These are phyloP conservation scores for Trichoderma brevicompactum DNA, from an alignment of 2,329 filamentous ascomycete genomes.

Conservation along the genomic window DNA sequence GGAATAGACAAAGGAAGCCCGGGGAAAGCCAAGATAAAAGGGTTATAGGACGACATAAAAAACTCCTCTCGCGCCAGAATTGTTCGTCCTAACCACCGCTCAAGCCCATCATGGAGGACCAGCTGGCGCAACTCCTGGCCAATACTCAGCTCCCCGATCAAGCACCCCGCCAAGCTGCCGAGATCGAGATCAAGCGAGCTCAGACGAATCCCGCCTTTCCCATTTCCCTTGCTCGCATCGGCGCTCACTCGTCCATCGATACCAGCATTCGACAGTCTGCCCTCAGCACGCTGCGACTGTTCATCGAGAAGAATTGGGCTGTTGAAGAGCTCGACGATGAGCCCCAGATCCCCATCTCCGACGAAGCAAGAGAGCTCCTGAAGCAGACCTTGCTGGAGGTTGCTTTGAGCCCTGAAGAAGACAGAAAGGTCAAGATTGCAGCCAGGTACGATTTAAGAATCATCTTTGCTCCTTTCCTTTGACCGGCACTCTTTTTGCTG, in stretches of 20 bases:
- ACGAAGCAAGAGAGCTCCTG: constrained; percentile 74
- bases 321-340: constrained; percentile 70
- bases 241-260: constrained; percentile 73
- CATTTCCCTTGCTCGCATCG: constrained; percentile 78
- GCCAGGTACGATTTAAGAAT: constrained; percentile 66
- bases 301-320: constrained; percentile 85
- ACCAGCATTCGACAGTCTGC: constrained; percentile 81
- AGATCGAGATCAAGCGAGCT: constrained; percentile 76
- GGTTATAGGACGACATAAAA: neutral
- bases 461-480: neutral
- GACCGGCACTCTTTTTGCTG: too few relatives aligned
- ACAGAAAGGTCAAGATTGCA: constrained; percentile 86
- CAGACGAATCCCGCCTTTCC: constrained; percentile 75
- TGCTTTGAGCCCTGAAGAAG: constrained; percentile 71
- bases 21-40: neutral
- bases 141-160: constrained; percentile 82
- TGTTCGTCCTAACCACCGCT: neutral
- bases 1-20: neutral
- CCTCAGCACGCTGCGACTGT: constrained; percentile 77
- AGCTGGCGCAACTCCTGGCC: constrained; percentile 84
- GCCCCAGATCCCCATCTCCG: constrained; percentile 67
- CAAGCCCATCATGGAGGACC: constrained; percentile 75
- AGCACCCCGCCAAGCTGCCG: constrained; percentile 80
- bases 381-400: constrained; percentile 76
- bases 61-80: neutral